Conservation (phyloP, 1,284 basidiomycete genomes). For the Trichosporon sp. region DNA sequence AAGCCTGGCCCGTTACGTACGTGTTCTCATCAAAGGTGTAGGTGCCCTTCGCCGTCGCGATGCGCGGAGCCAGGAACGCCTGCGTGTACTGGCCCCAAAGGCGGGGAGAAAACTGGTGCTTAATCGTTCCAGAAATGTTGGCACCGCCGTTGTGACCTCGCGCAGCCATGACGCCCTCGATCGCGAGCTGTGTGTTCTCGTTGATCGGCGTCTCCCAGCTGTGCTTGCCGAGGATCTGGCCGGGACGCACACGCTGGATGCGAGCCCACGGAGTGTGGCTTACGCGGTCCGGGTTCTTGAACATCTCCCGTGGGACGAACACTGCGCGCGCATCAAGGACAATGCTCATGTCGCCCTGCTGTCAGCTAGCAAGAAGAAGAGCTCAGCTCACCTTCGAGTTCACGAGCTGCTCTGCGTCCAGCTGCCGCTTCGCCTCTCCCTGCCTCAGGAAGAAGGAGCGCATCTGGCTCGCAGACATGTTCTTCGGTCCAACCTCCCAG, state of each 20-base stretch:
- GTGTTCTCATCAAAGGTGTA: slow-evolving; percentile 58
- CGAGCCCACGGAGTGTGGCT: slow-evolving; percentile 46
- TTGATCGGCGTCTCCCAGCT: slow-evolving; percentile 54
- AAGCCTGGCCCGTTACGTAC: slow-evolving; percentile 53
- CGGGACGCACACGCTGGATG: slow-evolving; percentile 41
- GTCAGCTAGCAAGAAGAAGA: slow-evolving; percentile 26
- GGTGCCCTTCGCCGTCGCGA: slow-evolving; percentile 57
- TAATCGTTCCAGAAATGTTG: slow-evolving; percentile 59
- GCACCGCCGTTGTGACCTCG: slow-evolving; percentile 57
- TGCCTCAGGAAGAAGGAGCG: slow-evolving; percentile 58
- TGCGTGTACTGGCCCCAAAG: slow-evolving; percentile 55
- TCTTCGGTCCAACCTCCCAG: slow-evolving; percentile 58
- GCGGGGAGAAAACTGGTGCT: slow-evolving; percentile 59
- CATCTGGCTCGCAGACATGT: slow-evolving; percentile 55
- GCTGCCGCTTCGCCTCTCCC: slow-evolving; percentile 53
- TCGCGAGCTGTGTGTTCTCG: slow-evolving; percentile 47
- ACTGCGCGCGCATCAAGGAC: slow-evolving; percentile 54
- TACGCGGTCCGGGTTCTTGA: slow-evolving; percentile 43
- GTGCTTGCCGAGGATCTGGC: slow-evolving; percentile 53
- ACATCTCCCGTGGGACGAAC: slow-evolving; percentile 44
- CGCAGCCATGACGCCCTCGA: slow-evolving; percentile 56
- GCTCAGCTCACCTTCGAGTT: slow-evolving; percentile 55
- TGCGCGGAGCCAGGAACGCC: slow-evolving; percentile 57
- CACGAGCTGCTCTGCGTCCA: slow-evolving; percentile 60
- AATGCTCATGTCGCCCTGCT: slow-evolving; percentile 45